Percentiles rank a stretch among this genome's conserved stretches.
These are phyloP conservation scores for Candida sp. DNA, from an alignment of 1,139 yeast genomes.

Conservation along the genomic window DNA sequence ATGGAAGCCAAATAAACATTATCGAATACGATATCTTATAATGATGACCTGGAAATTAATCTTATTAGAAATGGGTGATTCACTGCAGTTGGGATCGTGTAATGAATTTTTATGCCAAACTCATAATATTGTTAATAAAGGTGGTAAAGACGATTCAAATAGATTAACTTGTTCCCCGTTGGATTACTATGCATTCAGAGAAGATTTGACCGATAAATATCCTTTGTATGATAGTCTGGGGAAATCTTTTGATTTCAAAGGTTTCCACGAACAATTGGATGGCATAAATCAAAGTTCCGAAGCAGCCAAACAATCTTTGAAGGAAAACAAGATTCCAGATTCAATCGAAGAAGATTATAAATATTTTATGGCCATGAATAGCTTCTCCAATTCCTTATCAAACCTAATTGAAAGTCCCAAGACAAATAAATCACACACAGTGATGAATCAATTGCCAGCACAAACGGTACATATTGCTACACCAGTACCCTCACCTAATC, in stretches of 20 bases:
- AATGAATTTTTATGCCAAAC: conserved; percentile 47
- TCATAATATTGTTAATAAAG: conserved; percentile 38
- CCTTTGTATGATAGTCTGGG: conserved; percentile 51
- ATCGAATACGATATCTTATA: conserved; percentile 49
- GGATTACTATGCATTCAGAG: conserved; percentile 76
- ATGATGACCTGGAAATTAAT: conserved; percentile 57
- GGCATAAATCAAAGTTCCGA: background rate
- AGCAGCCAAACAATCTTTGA: background rate
- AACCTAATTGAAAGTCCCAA: conserved; percentile 61
- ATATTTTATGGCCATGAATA: conserved; percentile 39
- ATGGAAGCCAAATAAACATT: conserved; percentile 39
- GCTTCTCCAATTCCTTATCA: conserved; percentile 49
- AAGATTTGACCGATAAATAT: conserved; percentile 69
- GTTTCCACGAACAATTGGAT: conserved; percentile 11
- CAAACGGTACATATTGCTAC: conserved; percentile 80
- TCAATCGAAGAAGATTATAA: conserved; percentile 22
- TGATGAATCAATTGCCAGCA: conserved; percentile 54
- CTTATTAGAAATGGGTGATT: conserved; percentile 64
- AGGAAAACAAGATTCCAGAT: conserved; percentile 2
- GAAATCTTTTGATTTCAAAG: conserved; percentile 15
- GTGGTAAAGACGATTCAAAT: conserved; percentile 13
- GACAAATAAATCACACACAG: conserved; percentile 51
- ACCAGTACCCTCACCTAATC: conserved; percentile 84
- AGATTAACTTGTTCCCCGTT: conserved; percentile 63
- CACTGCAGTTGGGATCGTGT: conserved; percentile 35